Evolutionary conservation across 2,329 filamentous ascomycete species (phyloP), one percentile per base, ranked within the genome.

Genomic region (Ceratocystis smalleyi): DNA sequence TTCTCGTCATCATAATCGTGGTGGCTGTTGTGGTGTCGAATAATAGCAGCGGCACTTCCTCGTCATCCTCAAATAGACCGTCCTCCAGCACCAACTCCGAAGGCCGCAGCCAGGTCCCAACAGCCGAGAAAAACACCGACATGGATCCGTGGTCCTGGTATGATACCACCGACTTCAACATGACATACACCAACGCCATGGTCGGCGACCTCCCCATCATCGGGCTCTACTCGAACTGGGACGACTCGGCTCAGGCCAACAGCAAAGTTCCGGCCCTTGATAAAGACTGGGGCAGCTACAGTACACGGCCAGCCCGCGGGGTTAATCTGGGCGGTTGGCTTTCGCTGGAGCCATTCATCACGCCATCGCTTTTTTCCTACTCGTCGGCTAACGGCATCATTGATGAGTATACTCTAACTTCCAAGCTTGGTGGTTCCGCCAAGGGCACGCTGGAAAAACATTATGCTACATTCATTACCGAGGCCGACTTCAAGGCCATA

Each of bases 261-360:
- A 78, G 83, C 19, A 84, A 90, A 40, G 90, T 95, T 0, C 88
- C 91, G 0, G 78, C 89, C 1, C 78, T 99, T 5, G 81, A 89
- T 69, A 79, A 91, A 67, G 70, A 79, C 0, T 96, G 92, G 81
- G 84, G 84, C 5, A 77, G 86, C 1, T 99, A 97, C 70, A 82
- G 84, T 1, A 83, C 82, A 24, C 84, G 80, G 64, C 91, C 91
- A 1, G 90, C 95, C 27, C 84, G 92, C 5, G 94, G 94, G 0
- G 89, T 97, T 43, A 97, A 96, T 70, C 73, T 97, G 0, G 94
- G 94, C 61, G 94, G 94, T 12, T 99, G 94, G 94, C 81, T 99
- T 1, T 88, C 87, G 2, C 77, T 99, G 12, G 94, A 99, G 71
- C 94, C 94, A 0, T 96, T 95, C 73, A 97, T 99, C 72, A 92